Evolutionary conservation across 2,329 filamentous ascomycete genomes (phyloP), one percentile per base, ranked within the genome.

Genomic region (Colletotrichum sansevieriae): DNA sequence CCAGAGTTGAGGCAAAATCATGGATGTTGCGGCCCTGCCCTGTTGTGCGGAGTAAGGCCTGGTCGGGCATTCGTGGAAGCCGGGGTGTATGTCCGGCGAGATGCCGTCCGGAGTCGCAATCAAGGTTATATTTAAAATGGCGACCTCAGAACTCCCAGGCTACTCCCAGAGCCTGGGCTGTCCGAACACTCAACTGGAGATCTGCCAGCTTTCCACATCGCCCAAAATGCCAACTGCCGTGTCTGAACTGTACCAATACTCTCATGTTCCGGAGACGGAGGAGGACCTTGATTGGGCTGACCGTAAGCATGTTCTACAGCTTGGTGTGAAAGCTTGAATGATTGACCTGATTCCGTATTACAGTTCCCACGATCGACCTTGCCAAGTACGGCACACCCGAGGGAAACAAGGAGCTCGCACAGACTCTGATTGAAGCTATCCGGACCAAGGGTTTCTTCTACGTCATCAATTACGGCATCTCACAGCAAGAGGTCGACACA

Each of bases 391-490:
- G 77, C 0, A 78, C 76, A 0, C 61, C 74, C 0, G 70, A 77
- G 29, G 78, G 78, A 0, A 79, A 80, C 54, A 63, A 63, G 0
- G 68, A 73, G 2, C 75, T 80, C 2, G 73, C 77, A 0, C 54
- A 75, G 11, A 73, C 71, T 0, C 72, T 80, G 1, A 74, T 80
- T 13, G 74, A 80, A 6, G 78, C 78, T 0, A 73, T 79, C 51
- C 76, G 77, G 1, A 79, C 74, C 6, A 80, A 80, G 62, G 77
- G 76, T 0, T 86, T 89, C 78, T 90, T 90, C 76, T 88, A 89
- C 66, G 85, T 90, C 1, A 87, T 84, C 68, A 89, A 91, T 76
- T 90, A 87, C 72, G 86, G 84, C 70, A 84, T 90, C 18, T 79
- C 80, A 0, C 87, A 90, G 73, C 84, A 87, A 46, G 82, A 84